phyloP scores from a whole-genome alignment of 345 rosid genomes.

The Dipteronia dyeriana region DNA sequence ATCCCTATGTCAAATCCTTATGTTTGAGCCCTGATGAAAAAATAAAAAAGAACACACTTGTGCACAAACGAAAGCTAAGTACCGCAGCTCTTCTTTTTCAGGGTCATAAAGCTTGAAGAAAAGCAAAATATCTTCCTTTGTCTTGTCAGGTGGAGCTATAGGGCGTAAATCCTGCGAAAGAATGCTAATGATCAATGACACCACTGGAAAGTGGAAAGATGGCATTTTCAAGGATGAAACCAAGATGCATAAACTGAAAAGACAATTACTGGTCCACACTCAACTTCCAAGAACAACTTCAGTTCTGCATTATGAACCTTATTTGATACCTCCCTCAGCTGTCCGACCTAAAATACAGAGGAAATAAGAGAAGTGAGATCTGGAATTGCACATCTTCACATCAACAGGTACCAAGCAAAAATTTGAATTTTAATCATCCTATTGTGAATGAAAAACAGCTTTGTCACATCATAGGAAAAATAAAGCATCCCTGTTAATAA shows the following conservation, averaged over 20 bases:
- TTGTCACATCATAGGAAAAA: not conserved
- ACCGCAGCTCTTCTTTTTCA: slow-evolving; percentile 62
- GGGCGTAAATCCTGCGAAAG: slow-evolving; percentile 54
- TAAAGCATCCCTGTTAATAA: not conserved
- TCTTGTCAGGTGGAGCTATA: slow-evolving; percentile 54
- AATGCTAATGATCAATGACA: slow-evolving; percentile 15
- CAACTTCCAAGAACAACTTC: slow-evolving; percentile 75
- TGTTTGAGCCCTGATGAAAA: not conserved
- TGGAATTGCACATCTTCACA: not conserved
- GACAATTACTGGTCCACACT: slow-evolving; percentile 55
- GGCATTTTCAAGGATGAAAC: not conserved
- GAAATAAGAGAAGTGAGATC: not conserved
- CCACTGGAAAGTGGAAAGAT: slow-evolving; percentile 6
- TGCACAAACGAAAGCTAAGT: slow-evolving; percentile 11
- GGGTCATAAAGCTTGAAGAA: slow-evolving; percentile 80
- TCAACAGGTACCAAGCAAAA: not conserved
- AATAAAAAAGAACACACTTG: not conserved
- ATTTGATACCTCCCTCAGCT: slow-evolving; percentile 61
- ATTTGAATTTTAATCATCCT: not conserved
- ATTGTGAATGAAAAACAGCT: not conserved
- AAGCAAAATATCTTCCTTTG: slow-evolving; percentile 67
- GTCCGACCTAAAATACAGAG: slow-evolving; percentile 56
- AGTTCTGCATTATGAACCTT: slow-evolving; percentile 62
- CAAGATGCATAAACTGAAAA: not conserved
- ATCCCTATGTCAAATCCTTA: slow-evolving; percentile 12